phyloP scores from a whole-genome alignment of 116 monocot genomes.

The Zostera marina region DNA sequence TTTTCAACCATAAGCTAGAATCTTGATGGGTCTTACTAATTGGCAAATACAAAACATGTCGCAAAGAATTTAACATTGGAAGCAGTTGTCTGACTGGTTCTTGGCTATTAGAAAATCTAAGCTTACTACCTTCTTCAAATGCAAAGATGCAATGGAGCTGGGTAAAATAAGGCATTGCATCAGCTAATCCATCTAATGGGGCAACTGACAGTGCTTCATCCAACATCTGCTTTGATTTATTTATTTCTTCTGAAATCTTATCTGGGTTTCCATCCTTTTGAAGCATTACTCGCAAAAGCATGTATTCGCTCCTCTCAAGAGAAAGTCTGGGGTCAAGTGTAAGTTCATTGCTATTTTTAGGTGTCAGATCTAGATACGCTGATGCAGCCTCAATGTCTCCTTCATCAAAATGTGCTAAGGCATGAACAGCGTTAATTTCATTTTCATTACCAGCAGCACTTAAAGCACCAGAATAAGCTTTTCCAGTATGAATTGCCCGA shows the following conservation, averaged over 20 bases:
- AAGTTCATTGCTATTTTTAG: conserved; percentile 75
- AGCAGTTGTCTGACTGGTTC: conserved; percentile 12
- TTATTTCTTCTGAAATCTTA: conserved; percentile 27
- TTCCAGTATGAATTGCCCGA: conserved; percentile 78
- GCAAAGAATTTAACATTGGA: conserved; percentile 28
- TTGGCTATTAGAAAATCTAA: conserved; percentile 9
- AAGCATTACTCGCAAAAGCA: conserved; percentile 86
- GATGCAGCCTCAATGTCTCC: conserved; percentile 64
- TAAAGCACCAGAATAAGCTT: conserved; percentile 82
- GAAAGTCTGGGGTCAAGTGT: conserved; percentile 78
- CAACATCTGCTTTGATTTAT: conserved; percentile 67
- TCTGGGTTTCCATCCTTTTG: conserved; percentile 23
- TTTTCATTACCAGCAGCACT: conserved; percentile 89
- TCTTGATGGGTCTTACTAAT: conserved; percentile 66
- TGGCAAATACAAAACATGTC: conserved; percentile 33
- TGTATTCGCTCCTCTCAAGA: conserved; percentile 91
- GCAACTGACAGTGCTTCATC: conserved; percentile 65
- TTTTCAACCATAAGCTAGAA: conserved; percentile 72
- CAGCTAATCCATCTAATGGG: conserved; percentile 59
- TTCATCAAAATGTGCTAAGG: conserved; percentile 81
- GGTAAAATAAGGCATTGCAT: conserved; percentile 40
- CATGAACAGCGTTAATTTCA: conserved; percentile 89
- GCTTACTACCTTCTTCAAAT: conserved; percentile 39
- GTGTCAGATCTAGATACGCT: conserved; percentile 84
- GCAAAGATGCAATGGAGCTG: conserved; percentile 78